Evolutionary conservation across 2,329 filamentous ascomycete genomes (phyloP).

Genomic region (Bretziella fagacearum): DNA sequence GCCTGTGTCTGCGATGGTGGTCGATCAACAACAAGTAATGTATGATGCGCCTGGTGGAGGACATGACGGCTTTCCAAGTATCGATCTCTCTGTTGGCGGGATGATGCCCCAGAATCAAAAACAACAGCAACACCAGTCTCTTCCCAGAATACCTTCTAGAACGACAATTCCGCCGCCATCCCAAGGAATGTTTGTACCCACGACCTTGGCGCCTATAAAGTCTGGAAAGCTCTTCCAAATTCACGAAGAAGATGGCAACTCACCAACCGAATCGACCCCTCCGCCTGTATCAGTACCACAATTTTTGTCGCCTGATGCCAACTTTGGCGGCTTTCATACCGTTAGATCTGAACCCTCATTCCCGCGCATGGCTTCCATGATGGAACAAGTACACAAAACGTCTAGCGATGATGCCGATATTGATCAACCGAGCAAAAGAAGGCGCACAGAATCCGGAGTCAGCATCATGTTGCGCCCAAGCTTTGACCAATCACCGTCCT

Average conservation of each 20-base stretch:
- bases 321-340: constrained; percentile 6
- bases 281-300: constrained; percentile 6
- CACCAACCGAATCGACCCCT: constrained; percentile 11
- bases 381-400: constrained; percentile 5
- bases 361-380: constrained; percentile 7
- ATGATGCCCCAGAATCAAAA: not conserved
- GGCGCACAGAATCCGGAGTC: constrained; percentile 8
- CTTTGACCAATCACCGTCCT: not conserved
- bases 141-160: constrained; percentile 1
- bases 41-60: not conserved
- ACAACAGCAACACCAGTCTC: not conserved
- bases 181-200: constrained; percentile 2
- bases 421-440: constrained; percentile 12
- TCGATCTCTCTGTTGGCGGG: not conserved
- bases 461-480: constrained; percentile 5
- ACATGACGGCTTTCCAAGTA: not conserved
- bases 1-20: no score
- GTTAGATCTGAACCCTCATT: constrained; percentile 14
- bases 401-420: constrained; percentile 6
- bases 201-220: constrained; percentile 9
- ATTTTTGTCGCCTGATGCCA: constrained; percentile 3
- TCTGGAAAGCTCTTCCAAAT: constrained; percentile 13
- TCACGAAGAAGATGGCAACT: constrained; percentile 11
- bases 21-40: not conserved
- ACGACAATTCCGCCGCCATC: constrained; percentile 4